Conservation (phyloP, 2,329 filamentous ascomycete genomes). For the Fusarium sp. region DNA sequence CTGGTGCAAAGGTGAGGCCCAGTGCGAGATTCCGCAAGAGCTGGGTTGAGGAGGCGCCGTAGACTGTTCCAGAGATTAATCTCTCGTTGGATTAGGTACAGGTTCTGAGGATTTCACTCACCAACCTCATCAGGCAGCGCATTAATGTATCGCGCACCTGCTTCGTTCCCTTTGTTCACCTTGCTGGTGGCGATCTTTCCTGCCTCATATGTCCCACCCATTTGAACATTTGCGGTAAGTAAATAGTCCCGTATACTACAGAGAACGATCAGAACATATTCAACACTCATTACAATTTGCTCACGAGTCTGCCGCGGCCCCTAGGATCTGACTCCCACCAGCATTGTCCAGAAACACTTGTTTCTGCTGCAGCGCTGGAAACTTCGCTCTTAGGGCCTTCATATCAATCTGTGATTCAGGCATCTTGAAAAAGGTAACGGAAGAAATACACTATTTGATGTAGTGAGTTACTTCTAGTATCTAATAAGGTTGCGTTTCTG, state of each 20-base stretch:
- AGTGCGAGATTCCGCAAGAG: conserved; percentile 78
- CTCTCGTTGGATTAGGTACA: rapidly evolving
- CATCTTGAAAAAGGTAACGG: background rate
- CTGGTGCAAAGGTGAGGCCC: conserved; percentile 64
- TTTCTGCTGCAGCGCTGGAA: conserved; percentile 75
- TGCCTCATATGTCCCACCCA: conserved; percentile 77
- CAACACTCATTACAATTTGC: rapidly evolving
- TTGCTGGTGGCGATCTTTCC: conserved; percentile 67
- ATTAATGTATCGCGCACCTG: conserved; percentile 79
- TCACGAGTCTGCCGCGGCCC: conserved; percentile 61
- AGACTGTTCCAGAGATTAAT: conserved; percentile 39
- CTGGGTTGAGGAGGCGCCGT: conserved; percentile 81
- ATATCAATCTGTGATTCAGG: conserved; percentile 36
- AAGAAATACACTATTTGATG: no score
- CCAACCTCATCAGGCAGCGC: conserved; percentile 76
- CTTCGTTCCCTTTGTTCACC: conserved; percentile 65
- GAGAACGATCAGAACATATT: conserved; percentile 58
- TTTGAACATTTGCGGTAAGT: conserved; percentile 77
- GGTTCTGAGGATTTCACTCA: rapidly evolving
- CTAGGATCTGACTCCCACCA: conserved; percentile 78
- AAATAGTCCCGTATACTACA: conserved; percentile 74
- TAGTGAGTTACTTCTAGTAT: background rate
- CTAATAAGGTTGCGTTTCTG: background rate
- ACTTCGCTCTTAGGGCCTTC: conserved; percentile 61
- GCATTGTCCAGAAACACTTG: conserved; percentile 85